Evolutionary conservation across 495 filamentous ascomycete species (phyloP).

Genomic region (Aspergillus ostianus): DNA sequence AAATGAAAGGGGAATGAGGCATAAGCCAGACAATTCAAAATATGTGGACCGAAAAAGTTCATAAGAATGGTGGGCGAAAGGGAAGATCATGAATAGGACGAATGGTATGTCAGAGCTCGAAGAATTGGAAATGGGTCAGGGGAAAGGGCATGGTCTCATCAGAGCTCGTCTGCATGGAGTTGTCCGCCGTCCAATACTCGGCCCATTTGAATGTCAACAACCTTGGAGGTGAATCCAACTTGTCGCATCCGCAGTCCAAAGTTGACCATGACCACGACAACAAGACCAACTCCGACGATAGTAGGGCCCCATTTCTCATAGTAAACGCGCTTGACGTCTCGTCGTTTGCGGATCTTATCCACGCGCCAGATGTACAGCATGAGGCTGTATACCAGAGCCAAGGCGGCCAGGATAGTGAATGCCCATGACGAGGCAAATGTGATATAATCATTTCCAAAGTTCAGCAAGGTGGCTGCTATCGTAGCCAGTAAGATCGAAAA

Average conservation of each 20-base stretch:
- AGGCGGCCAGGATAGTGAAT: slow-evolving; percentile 78
- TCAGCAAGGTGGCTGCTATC: slow-evolving; percentile 87
- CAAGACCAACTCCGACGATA: slow-evolving; percentile 69
- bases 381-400: slow-evolving; percentile 74
- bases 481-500: slow-evolving; percentile 91
- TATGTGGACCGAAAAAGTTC: not conserved
- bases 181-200: not conserved
- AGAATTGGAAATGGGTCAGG: not conserved
- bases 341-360: slow-evolving; percentile 73
- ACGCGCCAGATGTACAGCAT: slow-evolving; percentile 85
- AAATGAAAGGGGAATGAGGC: not conserved
- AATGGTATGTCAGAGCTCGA: not conserved
- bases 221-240: slow-evolving; percentile 31
- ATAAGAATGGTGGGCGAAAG: not conserved
- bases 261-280: slow-evolving; percentile 72
- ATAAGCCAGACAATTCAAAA: not conserved
- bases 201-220: slow-evolving; percentile 2
- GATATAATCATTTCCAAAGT: slow-evolving; percentile 64
- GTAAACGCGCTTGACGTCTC: slow-evolving; percentile 70
- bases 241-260: slow-evolving; percentile 54
- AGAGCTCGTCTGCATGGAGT: slow-evolving; percentile 10
- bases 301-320: slow-evolving; percentile 88
- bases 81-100: not conserved
- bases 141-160: not conserved
- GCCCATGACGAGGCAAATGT: slow-evolving; percentile 66